These are phyloP conservation scores for Parastagonospora nodorum DNA, from an alignment of 2,329 filamentous ascomycete species.

Conservation along the genomic window DNA sequence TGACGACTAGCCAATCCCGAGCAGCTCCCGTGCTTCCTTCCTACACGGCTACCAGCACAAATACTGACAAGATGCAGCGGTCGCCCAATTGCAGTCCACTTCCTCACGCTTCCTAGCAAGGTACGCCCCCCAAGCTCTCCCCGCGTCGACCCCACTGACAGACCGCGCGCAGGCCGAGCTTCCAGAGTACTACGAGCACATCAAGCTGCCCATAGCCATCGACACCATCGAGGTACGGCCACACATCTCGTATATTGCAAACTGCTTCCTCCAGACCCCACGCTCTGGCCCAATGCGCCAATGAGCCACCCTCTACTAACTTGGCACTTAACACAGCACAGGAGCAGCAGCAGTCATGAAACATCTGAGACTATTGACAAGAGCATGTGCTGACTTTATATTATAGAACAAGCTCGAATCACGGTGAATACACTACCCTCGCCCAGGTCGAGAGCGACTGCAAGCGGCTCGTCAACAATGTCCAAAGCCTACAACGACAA, in stretches of 20 bases:
- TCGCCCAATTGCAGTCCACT: slow-evolving; percentile 74
- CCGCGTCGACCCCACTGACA: slow-evolving; percentile 20
- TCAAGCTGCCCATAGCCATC: slow-evolving; percentile 78
- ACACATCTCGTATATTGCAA: neutral
- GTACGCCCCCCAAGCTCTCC: slow-evolving; percentile 40
- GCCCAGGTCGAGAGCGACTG: slow-evolving; percentile 81
- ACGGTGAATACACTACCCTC: slow-evolving; percentile 70
- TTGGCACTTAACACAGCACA: neutral
- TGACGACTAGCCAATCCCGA: slow-evolving; percentile 1
- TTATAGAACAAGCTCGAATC: slow-evolving; percentile 66
- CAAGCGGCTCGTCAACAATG: slow-evolving; percentile 86
- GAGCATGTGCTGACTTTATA: slow-evolving; percentile 17
- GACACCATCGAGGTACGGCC: slow-evolving; percentile 69
- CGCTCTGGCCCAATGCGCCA: neutral
- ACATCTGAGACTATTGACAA: neutral
- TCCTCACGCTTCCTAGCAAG: slow-evolving; percentile 71
- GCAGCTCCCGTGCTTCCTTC: slow-evolving; percentile 2
- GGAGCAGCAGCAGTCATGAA: neutral
- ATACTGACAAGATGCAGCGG: slow-evolving; percentile 54
- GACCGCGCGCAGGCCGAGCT: slow-evolving; percentile 56
- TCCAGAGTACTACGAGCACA: slow-evolving; percentile 77
- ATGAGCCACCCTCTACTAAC: neutral
- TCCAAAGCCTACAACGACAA: slow-evolving; percentile 82
- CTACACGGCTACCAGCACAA: neutral
- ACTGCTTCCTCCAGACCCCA: neutral